phyloP scores from a whole-genome alignment of 2,329 filamentous ascomycete species.

The Penicillium sp. region DNA sequence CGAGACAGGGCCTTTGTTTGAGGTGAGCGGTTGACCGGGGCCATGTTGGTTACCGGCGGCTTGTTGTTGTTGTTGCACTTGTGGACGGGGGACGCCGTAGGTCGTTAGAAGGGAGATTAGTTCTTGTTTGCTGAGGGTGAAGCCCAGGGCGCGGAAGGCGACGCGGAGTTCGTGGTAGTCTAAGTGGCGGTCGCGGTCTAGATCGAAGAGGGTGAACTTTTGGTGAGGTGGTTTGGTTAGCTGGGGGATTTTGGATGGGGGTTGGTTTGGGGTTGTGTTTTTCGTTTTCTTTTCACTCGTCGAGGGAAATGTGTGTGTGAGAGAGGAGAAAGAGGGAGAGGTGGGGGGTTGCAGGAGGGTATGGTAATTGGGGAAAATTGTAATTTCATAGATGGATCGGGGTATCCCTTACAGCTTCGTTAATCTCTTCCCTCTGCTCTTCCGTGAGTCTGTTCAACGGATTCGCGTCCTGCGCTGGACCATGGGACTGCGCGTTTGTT shows the following conservation, averaged over 20 bases:
- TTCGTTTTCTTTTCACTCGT: background rate
- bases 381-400: background rate
- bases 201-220: slow-evolving; percentile 91
- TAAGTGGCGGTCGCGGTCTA: slow-evolving; percentile 89
- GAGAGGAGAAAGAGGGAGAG: background rate
- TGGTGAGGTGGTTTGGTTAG: background rate
- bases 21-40: slow-evolving; percentile 35
- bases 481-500: slow-evolving; percentile 42
- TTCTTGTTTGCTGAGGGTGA: slow-evolving; percentile 83
- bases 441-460: slow-evolving; percentile 66
- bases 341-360: background rate
- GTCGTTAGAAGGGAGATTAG: slow-evolving; percentile 77
- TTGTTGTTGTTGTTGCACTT: slow-evolving; percentile 48
- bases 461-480: slow-evolving; percentile 49
- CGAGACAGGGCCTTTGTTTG: slow-evolving; percentile 34
- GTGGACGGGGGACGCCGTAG: slow-evolving; percentile 70
- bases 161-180: slow-evolving; percentile 99
- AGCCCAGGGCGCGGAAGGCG: slow-evolving; percentile 90
- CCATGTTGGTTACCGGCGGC: slow-evolving; percentile 3
- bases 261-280: background rate
- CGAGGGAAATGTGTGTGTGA: background rate
- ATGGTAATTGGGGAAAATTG: background rate
- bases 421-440: slow-evolving; percentile 89
- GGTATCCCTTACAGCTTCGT: slow-evolving; percentile 72
- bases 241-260: background rate